Conservation (phyloP, 2,329 filamentous ascomycete species). For the Penicillium sclerotigenum region DNA sequence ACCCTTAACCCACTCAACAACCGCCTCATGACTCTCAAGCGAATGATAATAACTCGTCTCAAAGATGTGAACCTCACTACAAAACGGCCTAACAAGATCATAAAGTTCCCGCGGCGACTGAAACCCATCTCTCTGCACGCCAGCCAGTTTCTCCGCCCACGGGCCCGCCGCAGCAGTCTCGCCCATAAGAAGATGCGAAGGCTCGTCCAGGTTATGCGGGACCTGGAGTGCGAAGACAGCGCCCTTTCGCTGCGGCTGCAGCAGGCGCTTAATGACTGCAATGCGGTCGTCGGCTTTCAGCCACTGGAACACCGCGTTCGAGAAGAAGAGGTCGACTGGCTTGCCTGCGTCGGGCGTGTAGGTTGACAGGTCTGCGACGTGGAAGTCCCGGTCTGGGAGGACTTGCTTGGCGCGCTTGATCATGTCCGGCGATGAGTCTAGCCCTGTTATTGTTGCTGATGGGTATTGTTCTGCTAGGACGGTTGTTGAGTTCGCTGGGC, state of each 20-base stretch:
- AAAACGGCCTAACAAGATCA: constrained; percentile 47
- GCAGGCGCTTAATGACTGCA: constrained; percentile 43
- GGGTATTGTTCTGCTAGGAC: constrained; percentile 51
- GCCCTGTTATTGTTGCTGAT: constrained; percentile 46
- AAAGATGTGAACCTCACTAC: constrained; percentile 51
- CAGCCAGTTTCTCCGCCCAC: constrained; percentile 38
- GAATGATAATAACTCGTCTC: constrained; percentile 54
- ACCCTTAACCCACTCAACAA: constrained; percentile 60
- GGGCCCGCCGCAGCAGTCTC: constrained; percentile 39
- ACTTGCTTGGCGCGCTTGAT: constrained; percentile 46
- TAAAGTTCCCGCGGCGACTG: constrained; percentile 50
- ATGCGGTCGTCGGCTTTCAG: constrained; percentile 46
- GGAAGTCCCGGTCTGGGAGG: constrained; percentile 47
- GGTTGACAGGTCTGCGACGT: constrained; percentile 45
- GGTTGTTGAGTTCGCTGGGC: constrained; percentile 57
- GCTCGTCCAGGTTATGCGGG: constrained; percentile 51
- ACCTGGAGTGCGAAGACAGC: constrained; percentile 56
- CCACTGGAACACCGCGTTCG: constrained; percentile 62
- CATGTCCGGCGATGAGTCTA: constrained; percentile 59
- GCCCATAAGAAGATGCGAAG: constrained; percentile 52
- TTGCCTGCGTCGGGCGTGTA: constrained; percentile 35
- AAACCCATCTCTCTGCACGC: constrained; percentile 47
- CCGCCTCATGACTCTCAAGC: constrained; percentile 47
- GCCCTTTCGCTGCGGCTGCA: constrained; percentile 43
- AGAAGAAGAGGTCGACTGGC: constrained; percentile 49